phyloP scores from a whole-genome alignment of 352 stramenopile genomes.

The Globisporangium paddicum region DNA sequence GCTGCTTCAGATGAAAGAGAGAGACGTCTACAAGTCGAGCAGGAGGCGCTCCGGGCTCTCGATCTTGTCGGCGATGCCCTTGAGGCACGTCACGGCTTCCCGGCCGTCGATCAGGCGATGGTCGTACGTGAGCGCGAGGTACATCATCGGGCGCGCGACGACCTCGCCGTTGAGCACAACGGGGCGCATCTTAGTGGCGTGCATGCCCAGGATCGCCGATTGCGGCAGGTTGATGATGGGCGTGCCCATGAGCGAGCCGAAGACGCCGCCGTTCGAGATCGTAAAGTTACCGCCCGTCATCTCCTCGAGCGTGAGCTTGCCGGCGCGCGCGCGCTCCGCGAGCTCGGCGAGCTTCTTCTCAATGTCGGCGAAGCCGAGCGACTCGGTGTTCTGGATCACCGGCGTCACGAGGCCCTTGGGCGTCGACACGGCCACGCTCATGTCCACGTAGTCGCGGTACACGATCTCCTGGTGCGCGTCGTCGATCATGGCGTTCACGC shows the following conservation, averaged over 20 bases:
- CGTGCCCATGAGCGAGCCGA: slow-evolving; percentile 97
- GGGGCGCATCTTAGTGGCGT: slow-evolving; percentile 97
- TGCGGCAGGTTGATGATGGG: slow-evolving; percentile 99
- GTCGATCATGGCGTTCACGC: too few relatives aligned
- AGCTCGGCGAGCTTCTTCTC: slow-evolving; percentile 94
- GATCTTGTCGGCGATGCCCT: slow-evolving; percentile 97
- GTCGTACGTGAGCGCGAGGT: slow-evolving; percentile 99
- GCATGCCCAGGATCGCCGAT: slow-evolving; percentile 97
- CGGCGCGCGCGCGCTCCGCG: slow-evolving; percentile 62
- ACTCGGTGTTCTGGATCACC: slow-evolving; percentile 97
- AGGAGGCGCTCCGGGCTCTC: slow-evolving; percentile 95
- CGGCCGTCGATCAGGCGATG: slow-evolving; percentile 99
- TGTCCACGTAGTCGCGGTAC: slow-evolving; percentile 98
- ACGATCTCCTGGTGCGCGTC: slow-evolving; percentile 99
- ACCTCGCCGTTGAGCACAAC: slow-evolving; percentile 92
- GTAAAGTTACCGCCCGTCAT: slow-evolving; percentile 98
- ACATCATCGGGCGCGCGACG: slow-evolving; percentile 99
- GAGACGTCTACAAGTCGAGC: slow-evolving; percentile 89
- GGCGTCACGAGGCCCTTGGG: slow-evolving; percentile 93
- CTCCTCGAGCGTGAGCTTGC: slow-evolving; percentile 82
- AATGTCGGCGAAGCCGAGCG: slow-evolving; percentile 95
- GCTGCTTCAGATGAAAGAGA: background rate
- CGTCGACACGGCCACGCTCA: slow-evolving; percentile 96
- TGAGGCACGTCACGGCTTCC: slow-evolving; percentile 98
- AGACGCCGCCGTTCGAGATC: slow-evolving; percentile 97